phyloP scores from a whole-genome alignment of 805 yeast genomes.

The Ogataea saltuana region DNA sequence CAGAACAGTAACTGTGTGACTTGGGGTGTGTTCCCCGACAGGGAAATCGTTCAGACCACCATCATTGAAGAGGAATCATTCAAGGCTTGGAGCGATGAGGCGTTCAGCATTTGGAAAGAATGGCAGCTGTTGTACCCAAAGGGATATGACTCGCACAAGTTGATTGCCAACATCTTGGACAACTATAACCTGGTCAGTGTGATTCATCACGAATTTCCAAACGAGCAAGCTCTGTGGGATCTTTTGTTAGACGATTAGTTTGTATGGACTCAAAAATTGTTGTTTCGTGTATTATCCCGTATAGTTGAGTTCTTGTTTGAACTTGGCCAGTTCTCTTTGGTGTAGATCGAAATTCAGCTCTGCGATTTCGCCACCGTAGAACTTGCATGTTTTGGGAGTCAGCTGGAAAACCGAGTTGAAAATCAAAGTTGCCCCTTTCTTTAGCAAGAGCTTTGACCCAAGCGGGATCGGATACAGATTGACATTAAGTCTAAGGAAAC shows the following conservation, averaged over 20 bases:
- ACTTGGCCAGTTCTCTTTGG: slow-evolving; percentile 40
- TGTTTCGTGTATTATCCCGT: slow-evolving; percentile 12
- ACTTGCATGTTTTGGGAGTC: slow-evolving; percentile 23
- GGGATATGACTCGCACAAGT: slow-evolving; percentile 53
- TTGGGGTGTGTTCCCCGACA: slow-evolving; percentile 96
- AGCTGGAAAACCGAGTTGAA: slow-evolving; percentile 48
- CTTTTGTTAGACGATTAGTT: slow-evolving; percentile 41
- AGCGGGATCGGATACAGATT: slow-evolving; percentile 42
- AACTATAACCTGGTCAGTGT: slow-evolving; percentile 78
- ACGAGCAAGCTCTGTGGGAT: slow-evolving; percentile 78
- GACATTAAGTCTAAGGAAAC: slow-evolving; percentile 41
- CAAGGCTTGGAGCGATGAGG: slow-evolving; percentile 95
- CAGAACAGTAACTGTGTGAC: slow-evolving; percentile 80
- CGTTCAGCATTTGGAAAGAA: slow-evolving; percentile 85
- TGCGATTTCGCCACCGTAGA: slow-evolving; percentile 33
- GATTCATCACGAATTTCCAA: slow-evolving; percentile 79
- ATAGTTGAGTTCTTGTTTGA: slow-evolving; percentile 35
- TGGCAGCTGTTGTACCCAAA: slow-evolving; percentile 83
- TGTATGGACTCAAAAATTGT: too few species aligned
- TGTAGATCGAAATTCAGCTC: slow-evolving; percentile 29
- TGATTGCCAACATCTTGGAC: slow-evolving; percentile 61
- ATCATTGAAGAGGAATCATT: slow-evolving; percentile 91
- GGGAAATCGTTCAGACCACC: slow-evolving; percentile 89
- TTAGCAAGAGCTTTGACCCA: slow-evolving; percentile 60
- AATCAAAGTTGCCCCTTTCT: slow-evolving; percentile 45